Evolutionary conservation across 352 stramenopile species (phyloP).

Genomic region (Globisporangium orthogonon): DNA sequence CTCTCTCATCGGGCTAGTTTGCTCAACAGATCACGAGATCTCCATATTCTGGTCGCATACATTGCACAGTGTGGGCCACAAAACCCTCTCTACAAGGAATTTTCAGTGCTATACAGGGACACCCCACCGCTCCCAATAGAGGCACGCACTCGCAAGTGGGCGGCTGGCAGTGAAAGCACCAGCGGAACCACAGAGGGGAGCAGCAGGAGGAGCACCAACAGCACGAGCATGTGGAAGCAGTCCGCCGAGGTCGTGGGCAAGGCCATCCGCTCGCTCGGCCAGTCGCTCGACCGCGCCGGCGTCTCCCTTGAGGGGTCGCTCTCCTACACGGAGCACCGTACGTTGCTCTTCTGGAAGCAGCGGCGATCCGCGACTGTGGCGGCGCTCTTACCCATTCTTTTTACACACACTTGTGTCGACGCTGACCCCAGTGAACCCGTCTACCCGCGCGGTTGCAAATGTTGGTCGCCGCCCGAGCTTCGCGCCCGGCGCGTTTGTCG

Average conservation of each 20-base stretch:
- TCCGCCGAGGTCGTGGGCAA: conserved; percentile 69
- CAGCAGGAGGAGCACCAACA: conserved; percentile 25
- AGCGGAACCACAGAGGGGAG: conserved; percentile 12
- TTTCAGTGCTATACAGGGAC: too few relatives aligned
- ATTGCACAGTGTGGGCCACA: background rate
- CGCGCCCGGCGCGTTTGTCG: conserved; percentile 73
- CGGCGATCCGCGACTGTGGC: background rate
- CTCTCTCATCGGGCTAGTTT: conserved; percentile 1
- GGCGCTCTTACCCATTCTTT: conserved; percentile 2
- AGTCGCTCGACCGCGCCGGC: conserved; percentile 83
- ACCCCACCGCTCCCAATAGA: background rate
- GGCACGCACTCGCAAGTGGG: background rate
- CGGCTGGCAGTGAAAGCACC: conserved; percentile 8
- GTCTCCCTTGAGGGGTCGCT: conserved; percentile 73
- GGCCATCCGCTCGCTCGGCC: conserved; percentile 74
- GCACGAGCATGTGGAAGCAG: conserved; percentile 50
- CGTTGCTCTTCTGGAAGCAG: conserved; percentile 13
- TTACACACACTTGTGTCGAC: background rate
- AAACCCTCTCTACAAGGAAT: background rate
- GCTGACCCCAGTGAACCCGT: conserved; percentile 58
- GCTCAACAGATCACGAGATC: too few relatives aligned
- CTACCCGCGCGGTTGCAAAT: conserved; percentile 74
- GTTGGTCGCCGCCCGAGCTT: conserved; percentile 53
- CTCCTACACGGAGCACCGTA: conserved; percentile 87
- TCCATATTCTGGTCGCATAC: background rate